Evolutionary conservation across 2,329 filamentous ascomycete genomes (phyloP), one percentile per base, ranked within the genome.

Genomic region (Stemphylium beticola): DNA sequence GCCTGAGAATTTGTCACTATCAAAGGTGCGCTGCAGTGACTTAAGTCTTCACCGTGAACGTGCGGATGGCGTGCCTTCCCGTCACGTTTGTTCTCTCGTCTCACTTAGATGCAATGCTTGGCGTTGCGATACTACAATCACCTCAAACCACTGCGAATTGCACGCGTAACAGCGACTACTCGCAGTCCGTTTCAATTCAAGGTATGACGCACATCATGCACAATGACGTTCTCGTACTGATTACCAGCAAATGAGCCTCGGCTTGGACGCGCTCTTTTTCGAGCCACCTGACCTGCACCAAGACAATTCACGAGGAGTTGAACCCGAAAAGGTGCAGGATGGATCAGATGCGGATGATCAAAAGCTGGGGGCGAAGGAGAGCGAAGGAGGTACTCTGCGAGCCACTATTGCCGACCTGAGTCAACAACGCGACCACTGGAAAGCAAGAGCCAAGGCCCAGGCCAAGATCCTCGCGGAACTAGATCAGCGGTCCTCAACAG

Each of bases 241-340:
- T 5, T 3, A 15, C 6, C 20, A 14, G 4, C 15, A 60, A 51
- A 58, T 54, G 57, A 58, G 43, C 47, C 34, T 54, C 15, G 31
- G 45, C 44, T 26, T 62, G 7, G 45, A 60, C 17, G 22, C 46
- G 12, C 48, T 57, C 22, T 60, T 53, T 22, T 46, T 33, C 31
- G 51, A 49, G 24, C n/a, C 36, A 12, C 22, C 26, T 2, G 33
- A 55, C 24, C 36, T n/a, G 39, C 36, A 9, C 33, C 17, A n/a
- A 6, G 42, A 20, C 7, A 4, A 3, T 6, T 10, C 53, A 36
- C 8, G 39, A 18, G 12, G 8, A 29, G 14, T 9, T 18, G n/a
- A 45, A 26, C 4, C 12, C 3, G 17, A 12, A 11, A 14, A 22
- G 8, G 24, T 5, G 1, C 9, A 26, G 1, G 33, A 14, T 10